Conservation (phyloP, 768 basidiomycete species). For the Suillus paluster region DNA sequence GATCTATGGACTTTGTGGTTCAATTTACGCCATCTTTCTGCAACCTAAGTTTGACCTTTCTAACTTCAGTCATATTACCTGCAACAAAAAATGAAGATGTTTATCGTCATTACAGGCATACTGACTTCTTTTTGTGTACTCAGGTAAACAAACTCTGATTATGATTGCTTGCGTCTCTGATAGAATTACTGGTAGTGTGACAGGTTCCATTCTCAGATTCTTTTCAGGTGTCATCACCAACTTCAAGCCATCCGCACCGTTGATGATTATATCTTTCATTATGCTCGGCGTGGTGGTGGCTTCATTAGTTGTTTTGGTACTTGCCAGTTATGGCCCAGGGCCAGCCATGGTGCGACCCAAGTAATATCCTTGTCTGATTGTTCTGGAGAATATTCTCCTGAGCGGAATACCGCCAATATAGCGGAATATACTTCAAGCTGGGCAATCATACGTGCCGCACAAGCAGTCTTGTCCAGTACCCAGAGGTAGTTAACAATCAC, state of each 20-base stretch:
- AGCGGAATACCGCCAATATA: neutral
- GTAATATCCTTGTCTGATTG: neutral
- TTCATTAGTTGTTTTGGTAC: neutral
- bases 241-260: neutral
- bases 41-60: too few relatives aligned
- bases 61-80: too few relatives aligned
- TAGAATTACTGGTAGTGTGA: neutral
- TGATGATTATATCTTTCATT: neutral
- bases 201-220: neutral
- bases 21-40: too few relatives aligned
- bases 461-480: neutral
- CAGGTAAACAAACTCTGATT: too few relatives aligned
- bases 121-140: too few relatives aligned
- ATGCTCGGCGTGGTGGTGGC: neutral
- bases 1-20: neutral
- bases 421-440: neutral
- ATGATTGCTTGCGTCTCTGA: neutral
- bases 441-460: neutral
- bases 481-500: neutral
- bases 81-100: too few relatives aligned
- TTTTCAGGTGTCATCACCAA: neutral
- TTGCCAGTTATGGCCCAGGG: neutral
- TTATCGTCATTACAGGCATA: too few relatives aligned
- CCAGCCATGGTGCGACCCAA: neutral
- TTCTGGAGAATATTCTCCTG: neutral